Evolutionary conservation across 2,329 filamentous ascomycete genomes (phyloP).

Genomic region (Fusarium pseudograminearum): DNA sequence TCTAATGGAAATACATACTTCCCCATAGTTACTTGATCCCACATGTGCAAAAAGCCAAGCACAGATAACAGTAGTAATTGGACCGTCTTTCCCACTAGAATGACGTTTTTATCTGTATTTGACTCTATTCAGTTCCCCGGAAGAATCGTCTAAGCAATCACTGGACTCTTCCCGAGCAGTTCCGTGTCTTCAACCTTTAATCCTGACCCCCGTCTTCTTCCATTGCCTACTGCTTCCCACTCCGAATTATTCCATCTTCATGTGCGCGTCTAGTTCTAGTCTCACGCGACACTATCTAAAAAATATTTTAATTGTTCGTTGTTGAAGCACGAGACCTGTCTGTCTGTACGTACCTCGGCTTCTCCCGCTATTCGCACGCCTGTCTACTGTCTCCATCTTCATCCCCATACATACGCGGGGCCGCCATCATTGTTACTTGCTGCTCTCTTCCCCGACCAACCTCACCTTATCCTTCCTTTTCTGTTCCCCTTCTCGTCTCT

Average conservation of each 20-base stretch:
- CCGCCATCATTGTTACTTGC: constrained; percentile 33
- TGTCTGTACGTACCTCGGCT: constrained; percentile 43
- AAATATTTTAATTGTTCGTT: constrained; percentile 12
- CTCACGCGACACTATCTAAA: constrained; percentile 28
- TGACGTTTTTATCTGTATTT: constrained; percentile 34
- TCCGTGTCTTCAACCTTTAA: constrained; percentile 32
- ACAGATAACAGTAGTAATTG: constrained; percentile 24
- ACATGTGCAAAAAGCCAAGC: constrained; percentile 29
- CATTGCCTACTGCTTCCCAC: constrained; percentile 10
- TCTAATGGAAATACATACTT: constrained; percentile 28
- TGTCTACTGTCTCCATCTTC: constrained; percentile 17
- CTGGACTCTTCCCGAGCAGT: constrained; percentile 34
- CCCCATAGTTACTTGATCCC: constrained; percentile 40
- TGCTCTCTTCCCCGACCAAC: constrained; percentile 33
- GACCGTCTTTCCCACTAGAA: constrained; percentile 30
- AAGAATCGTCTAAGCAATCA: constrained; percentile 31
- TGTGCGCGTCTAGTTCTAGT: constrained; percentile 27
- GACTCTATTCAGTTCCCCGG: constrained; percentile 4
- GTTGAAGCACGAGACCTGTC: constrained; percentile 1
- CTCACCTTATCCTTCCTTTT: constrained; percentile 23
- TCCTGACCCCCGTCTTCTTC: constrained; percentile 20
- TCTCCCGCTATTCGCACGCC: constrained; percentile 43
- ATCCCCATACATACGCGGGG: constrained; percentile 40
- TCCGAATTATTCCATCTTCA: constrained; percentile 29
- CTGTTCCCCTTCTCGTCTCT: neutral